Base-by-base conservation (phyloP, 2,329 filamentous ascomycete genomes). In the Colletotrichum navitas region DNA sequence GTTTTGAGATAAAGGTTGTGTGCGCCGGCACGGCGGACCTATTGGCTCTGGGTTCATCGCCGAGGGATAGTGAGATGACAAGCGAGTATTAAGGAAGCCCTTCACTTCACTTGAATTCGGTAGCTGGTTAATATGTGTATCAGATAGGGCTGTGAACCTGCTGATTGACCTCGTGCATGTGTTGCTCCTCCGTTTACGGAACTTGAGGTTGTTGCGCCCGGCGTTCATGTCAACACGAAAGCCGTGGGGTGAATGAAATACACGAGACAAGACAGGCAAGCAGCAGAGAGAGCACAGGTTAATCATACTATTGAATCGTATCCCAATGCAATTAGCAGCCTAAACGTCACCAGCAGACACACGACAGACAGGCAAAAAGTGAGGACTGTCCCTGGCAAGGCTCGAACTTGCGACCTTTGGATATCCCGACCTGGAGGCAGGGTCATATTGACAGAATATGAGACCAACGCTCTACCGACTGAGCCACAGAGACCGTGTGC, bases 391-490 rank as follows among this genome's bases (percentile, higher is more conserved):
- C 60, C 60, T 63, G 47, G 60, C 60, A 63, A 63, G 60, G 60
- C 60, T 63, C 60, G 60, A 63, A 63, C 60, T 63, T 63, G 60
- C 60, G 60, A 63, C 60, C 60, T 63, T 63, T 63, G 47, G 60
- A 63, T 63, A 1, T 49, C 49, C 36, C 29, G 29, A 29, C 29
- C 29, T 29, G 29, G 29, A 29, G 29, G 29, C 29, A 29, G 45
- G n/a, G 45, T 62, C 60, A 62, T 62, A 39, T 56, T n/a, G 39
- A 62, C 7, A 6, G 1, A 16, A 63, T 63, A 63, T 63, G 60
- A 63, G 60, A 63, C 60, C 60, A 63, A 63, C 60, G 60, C 60
- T 63, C 60, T 63, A 29, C 60, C 60, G 16, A 52, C 60, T 63
- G 60, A 63, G 60, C 60, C 61, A 63, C 49, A 63, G 61, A 63